phyloP scores from a whole-genome alignment of 2,329 filamentous ascomycete genomes.

The Aspergillus unguis region DNA sequence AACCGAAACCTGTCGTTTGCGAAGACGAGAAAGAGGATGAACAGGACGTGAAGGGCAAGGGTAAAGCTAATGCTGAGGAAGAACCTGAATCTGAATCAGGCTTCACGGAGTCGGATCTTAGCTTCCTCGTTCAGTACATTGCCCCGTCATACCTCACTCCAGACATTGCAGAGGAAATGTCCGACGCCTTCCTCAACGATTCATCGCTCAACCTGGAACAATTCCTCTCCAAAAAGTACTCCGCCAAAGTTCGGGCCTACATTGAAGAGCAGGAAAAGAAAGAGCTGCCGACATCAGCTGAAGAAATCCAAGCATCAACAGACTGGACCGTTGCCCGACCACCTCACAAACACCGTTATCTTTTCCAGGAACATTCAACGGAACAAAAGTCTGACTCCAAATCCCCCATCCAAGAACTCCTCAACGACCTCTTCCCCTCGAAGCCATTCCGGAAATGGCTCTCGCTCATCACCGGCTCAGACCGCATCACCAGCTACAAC shows the following conservation, averaged over 20 bases:
- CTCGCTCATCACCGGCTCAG: slow-evolving; percentile 71
- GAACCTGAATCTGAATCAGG: slow-evolving; percentile 53
- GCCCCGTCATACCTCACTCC: slow-evolving; percentile 87
- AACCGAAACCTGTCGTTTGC: slow-evolving; percentile 54
- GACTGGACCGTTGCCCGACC: slow-evolving; percentile 76
- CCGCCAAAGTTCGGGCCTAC: slow-evolving; percentile 65
- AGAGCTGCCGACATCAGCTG: slow-evolving; percentile 42
- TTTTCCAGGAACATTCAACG: slow-evolving; percentile 64
- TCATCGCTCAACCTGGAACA: slow-evolving; percentile 78
- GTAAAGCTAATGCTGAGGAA: slow-evolving; percentile 39
- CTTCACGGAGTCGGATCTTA: slow-evolving; percentile 75
- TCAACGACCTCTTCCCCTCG: slow-evolving; percentile 80
- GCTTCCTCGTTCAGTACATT: slow-evolving; percentile 88
- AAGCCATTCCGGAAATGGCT: slow-evolving; percentile 87
- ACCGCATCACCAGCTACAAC: slow-evolving; percentile 65
- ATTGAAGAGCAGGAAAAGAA: slow-evolving; percentile 63
- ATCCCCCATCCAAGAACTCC: slow-evolving; percentile 66
- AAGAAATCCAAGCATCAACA: slow-evolving; percentile 57
- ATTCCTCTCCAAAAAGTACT: slow-evolving; percentile 76
- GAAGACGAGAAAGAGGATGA: slow-evolving; percentile 35
- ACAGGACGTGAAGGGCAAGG: slow-evolving; percentile 37
- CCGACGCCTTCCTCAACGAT: slow-evolving; percentile 74
- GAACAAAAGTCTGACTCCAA: slow-evolving; percentile 30
- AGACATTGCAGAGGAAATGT: slow-evolving; percentile 79
- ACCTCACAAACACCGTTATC: slow-evolving; percentile 91